Conservation (phyloP, 345 rosid genomes). For the Zanthoxylum bungeanum region DNA sequence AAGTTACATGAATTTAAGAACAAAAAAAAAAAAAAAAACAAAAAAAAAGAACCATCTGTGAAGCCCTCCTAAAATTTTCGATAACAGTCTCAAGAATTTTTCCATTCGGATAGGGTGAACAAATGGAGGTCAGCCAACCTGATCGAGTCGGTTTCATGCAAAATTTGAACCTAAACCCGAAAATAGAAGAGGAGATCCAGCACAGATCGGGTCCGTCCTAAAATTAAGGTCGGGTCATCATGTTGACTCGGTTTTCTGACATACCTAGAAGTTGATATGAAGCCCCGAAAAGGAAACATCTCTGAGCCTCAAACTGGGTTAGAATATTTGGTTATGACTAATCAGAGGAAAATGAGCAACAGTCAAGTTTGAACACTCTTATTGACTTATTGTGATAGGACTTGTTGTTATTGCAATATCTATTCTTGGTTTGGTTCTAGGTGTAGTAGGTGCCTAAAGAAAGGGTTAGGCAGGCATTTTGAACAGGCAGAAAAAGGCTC, state of each 20-base stretch:
- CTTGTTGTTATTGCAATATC: not conserved
- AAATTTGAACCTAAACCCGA: no score
- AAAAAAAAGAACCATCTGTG: not conserved
- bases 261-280: no score
- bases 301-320: not conserved
- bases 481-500: not conserved
- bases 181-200: no score
- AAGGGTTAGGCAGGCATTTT: not conserved
- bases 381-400: not conserved
- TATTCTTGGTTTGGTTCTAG: not conserved
- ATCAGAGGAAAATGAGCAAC: not conserved
- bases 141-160: no score
- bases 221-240: no score
- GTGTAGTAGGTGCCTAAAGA: not conserved
- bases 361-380: not conserved
- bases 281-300: not conserved
- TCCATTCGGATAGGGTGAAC: not conserved
- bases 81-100: not conserved
- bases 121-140: no score
- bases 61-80: not conserved
- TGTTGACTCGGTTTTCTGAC: no score
- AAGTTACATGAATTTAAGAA: not conserved
- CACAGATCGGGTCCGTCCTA: no score
- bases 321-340: not conserved
- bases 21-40: not conserved